Conservation (phyloP, 495 filamentous ascomycete genomes). For the Trichocladium uniseriatum region DNA sequence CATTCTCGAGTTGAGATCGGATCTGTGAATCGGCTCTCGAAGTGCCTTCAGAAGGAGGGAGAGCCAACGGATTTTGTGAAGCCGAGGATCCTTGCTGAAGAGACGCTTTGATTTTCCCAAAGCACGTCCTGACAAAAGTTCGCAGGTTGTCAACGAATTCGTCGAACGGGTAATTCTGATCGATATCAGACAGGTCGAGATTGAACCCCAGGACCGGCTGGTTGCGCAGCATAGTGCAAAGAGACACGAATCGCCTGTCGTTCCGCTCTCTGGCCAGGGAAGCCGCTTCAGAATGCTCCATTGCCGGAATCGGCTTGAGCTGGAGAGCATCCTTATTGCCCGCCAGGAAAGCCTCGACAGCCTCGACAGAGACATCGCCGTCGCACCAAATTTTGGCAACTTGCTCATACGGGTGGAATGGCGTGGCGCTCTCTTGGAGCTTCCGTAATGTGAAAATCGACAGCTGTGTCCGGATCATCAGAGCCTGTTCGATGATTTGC, state of each 20-base stretch:
- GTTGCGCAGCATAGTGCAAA: slow-evolving; percentile 5
- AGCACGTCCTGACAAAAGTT: not conserved
- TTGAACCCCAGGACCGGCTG: not conserved
- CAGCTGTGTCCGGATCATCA: slow-evolving; percentile 22
- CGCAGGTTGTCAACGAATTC: not conserved
- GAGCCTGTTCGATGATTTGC: slow-evolving; percentile 5
- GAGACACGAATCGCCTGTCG: not conserved
- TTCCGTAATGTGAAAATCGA: slow-evolving; percentile 9
- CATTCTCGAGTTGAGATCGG: slow-evolving; percentile 21
- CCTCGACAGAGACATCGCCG: slow-evolving; percentile 6
- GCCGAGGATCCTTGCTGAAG: not conserved
- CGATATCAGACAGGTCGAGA: not conserved
- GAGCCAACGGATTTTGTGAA: not conserved
- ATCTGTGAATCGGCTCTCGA: slow-evolving; percentile 17
- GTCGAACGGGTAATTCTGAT: not conserved
- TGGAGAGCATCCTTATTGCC: slow-evolving; percentile 9
- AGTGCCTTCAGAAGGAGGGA: not conserved
- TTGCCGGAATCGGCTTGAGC: slow-evolving; percentile 1
- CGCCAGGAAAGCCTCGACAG: slow-evolving; percentile 3
- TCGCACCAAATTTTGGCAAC: slow-evolving; percentile 17
- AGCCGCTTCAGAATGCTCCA: not conserved
- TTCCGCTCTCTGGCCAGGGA: not conserved
- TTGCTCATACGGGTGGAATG: slow-evolving; percentile 5
- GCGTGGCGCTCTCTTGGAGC: not conserved
- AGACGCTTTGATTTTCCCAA: not conserved